These are phyloP conservation scores for Fusarium neocosmosporiellum DNA, from an alignment of 2,329 filamentous ascomycete genomes.

Conservation along the genomic window DNA sequence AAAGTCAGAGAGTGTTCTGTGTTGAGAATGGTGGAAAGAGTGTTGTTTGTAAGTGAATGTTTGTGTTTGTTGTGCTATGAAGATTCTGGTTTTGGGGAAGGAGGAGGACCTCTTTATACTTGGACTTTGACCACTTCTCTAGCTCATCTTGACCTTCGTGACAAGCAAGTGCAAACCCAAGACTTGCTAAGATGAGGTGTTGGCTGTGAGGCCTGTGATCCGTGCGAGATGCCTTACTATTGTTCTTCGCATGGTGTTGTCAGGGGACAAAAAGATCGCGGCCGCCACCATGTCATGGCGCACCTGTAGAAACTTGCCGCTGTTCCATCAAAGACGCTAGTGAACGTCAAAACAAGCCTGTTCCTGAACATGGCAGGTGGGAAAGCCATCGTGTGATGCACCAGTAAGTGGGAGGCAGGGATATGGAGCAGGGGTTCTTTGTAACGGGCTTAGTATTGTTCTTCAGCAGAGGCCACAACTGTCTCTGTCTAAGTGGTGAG, in stretches of 20 bases:
- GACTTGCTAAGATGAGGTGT: conserved; percentile 11
- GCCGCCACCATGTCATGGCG: conserved; percentile 11
- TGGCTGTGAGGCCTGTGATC: conserved; percentile 28
- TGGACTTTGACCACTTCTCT: not conserved
- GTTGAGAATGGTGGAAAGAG: conserved; percentile 43
- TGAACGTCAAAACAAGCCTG: not conserved
- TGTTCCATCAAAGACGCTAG: not conserved
- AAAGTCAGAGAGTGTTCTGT: conserved; percentile 38
- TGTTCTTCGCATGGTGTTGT: conserved; percentile 42
- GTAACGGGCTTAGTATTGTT: conserved; percentile 46
- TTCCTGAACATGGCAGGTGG: not conserved
- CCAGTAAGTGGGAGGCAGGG: conserved; percentile 8
- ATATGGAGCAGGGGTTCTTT: conserved; percentile 22
- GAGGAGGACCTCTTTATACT: conserved; percentile 36
- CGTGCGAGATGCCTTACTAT: conserved; percentile 34
- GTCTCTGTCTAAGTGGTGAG: conserved; percentile 1
- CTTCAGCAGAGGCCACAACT: conserved; percentile 39
- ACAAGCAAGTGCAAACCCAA: not conserved
- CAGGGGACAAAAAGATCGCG: conserved; percentile 20
- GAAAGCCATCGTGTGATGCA: conserved; percentile 11
- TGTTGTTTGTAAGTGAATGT: conserved; percentile 33
- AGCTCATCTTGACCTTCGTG: not conserved
- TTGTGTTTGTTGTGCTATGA: conserved; percentile 19
- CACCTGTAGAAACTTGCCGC: conserved; percentile 11
- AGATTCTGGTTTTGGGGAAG: not conserved